Conservation (phyloP, 441 rosid species). For the Adansonia madagascariensis region DNA sequence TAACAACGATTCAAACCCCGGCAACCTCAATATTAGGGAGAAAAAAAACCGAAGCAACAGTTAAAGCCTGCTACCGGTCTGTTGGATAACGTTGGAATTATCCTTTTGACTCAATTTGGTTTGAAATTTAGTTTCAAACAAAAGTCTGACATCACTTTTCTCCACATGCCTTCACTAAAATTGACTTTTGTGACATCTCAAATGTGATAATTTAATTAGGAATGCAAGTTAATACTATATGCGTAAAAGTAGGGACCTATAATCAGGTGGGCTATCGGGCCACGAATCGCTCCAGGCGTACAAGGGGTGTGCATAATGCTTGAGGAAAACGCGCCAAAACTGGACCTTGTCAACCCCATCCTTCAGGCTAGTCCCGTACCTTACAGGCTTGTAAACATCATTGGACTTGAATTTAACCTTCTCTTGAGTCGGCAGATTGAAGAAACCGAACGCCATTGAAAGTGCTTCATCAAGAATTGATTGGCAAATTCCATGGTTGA, state of each 20-base stretch:
- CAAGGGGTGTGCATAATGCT: conserved; percentile 69
- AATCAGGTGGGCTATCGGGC: conserved; percentile 63
- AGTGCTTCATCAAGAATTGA: conserved; percentile 53
- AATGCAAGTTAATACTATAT: too few species aligned
- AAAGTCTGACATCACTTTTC: too few species aligned
- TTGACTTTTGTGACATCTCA: too few species aligned
- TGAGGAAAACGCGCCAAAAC: conserved; percentile 67
- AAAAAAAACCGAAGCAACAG: too few species aligned
- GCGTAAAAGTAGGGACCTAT: conserved; percentile 30
- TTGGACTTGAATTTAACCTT: conserved; percentile 55
- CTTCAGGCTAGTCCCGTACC: conserved; percentile 59
- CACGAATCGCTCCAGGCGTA: conserved; percentile 58
- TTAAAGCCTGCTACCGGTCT: too few species aligned
- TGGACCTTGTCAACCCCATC: conserved; percentile 57
- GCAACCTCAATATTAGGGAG: too few species aligned
- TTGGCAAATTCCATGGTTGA: conserved; percentile 63
- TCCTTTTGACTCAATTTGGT: too few species aligned
- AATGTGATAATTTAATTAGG: too few species aligned
- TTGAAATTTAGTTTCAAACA: too few species aligned
- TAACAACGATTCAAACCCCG: too few species aligned
- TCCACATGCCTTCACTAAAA: too few species aligned
- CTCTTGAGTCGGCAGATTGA: conserved; percentile 48
- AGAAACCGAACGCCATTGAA: conserved; percentile 44
- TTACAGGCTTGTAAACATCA: conserved; percentile 59
- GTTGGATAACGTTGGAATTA: too few species aligned